Conservation (phyloP, 2,329 filamentous ascomycete species). For the Fragosphaeria purpurea region DNA sequence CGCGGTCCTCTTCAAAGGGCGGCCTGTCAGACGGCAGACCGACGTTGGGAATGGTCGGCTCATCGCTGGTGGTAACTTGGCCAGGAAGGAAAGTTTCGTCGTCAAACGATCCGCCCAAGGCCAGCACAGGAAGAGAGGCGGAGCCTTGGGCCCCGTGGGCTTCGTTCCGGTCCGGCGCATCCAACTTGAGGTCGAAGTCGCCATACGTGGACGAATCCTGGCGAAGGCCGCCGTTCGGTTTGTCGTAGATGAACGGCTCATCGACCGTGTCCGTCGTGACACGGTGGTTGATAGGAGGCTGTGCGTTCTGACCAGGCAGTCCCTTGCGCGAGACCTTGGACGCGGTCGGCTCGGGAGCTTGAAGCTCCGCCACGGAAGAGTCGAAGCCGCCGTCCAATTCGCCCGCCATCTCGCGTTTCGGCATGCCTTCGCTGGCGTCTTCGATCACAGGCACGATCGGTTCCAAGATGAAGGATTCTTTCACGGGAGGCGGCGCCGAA, state of each 20-base stretch:
- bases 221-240: slow-evolving; percentile 4
- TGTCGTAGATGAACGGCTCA: slow-evolving; percentile 15
- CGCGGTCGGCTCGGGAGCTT: slow-evolving; percentile 27
- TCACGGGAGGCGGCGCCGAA: slow-evolving; percentile 6
- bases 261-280: slow-evolving; percentile 11
- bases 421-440: slow-evolving; percentile 8
- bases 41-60: slow-evolving; percentile 1
- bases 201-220: slow-evolving; percentile 7
- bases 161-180: neutral
- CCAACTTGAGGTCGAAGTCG: slow-evolving; percentile 6
- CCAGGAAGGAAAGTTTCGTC: slow-evolving; percentile 6
- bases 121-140: slow-evolving; percentile 4
- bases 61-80: slow-evolving; percentile 1
- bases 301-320: neutral
- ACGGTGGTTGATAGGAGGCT: slow-evolving; percentile 2
- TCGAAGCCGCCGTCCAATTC: no score
- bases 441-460: slow-evolving; percentile 30
- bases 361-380: slow-evolving; percentile 21
- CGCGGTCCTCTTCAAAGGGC: slow-evolving; percentile 11
- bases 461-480: slow-evolving; percentile 13
- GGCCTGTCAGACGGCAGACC: neutral
- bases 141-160: neutral
- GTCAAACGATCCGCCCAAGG: slow-evolving; percentile 6
- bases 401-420: no score
- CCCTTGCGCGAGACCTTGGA: slow-evolving; percentile 17